phyloP scores from a whole-genome alignment of 106 monocot species.

The Agapanthus africanus region DNA sequence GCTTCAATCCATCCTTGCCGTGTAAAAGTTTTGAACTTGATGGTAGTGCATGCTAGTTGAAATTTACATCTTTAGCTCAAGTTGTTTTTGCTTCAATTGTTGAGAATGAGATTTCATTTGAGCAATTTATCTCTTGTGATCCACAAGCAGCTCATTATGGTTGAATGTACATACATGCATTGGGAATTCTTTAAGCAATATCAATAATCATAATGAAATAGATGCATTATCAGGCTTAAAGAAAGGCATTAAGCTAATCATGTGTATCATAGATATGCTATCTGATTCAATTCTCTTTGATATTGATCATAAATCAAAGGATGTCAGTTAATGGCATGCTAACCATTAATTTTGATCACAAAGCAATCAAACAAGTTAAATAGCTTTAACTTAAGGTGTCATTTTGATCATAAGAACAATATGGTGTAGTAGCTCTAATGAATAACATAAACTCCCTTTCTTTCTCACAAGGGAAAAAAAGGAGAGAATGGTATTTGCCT shows the following conservation, averaged over 20 bases:
- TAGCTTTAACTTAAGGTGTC: no score
- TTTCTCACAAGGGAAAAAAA: no score
- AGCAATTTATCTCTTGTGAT: no score
- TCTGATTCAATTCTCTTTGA: neutral
- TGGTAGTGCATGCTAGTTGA: neutral
- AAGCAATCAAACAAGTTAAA: neutral
- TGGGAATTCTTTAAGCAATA: neutral
- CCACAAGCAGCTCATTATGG: no score
- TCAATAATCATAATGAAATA: no score
- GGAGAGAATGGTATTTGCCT: no score
- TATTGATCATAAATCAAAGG: neutral
- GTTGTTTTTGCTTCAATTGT: neutral
- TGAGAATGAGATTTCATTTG: neutral
- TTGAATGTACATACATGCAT: neutral
- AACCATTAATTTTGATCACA: neutral
- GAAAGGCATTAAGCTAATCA: neutral
- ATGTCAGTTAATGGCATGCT: no score
- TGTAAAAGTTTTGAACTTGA: neutral
- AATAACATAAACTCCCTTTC: no score
- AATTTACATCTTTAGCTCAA: neutral
- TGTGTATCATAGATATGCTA: neutral
- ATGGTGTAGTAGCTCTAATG: no score
- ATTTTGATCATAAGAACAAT: no score
- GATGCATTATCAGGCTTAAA: no score
- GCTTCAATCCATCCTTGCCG: neutral